Percentiles rank a stretch among this genome's conserved stretches.
Conservation (phyloP, 176 grass and related monocot species). For the Avena insularis region DNA sequence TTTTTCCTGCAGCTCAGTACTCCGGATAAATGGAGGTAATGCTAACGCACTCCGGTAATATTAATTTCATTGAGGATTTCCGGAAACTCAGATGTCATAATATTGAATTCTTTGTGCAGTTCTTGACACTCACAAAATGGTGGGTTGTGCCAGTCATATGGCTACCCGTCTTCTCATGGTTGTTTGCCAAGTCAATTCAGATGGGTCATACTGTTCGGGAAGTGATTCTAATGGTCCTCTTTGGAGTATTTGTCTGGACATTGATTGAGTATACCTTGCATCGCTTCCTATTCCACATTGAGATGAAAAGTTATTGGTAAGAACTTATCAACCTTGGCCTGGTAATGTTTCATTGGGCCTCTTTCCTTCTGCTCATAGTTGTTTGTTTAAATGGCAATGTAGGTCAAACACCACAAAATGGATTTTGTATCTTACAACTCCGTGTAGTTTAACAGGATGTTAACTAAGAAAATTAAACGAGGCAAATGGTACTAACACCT, state of each 20-base stretch:
- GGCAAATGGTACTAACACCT: background rate
- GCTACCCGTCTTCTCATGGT: constrained; percentile 82
- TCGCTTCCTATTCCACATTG: constrained; percentile 88
- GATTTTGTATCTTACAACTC: too few species aligned
- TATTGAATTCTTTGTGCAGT: constrained; percentile 42
- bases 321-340: constrained; percentile 2
- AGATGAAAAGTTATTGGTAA: constrained; percentile 79
- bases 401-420: constrained; percentile 67
- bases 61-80: background rate
- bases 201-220: constrained; percentile 69
- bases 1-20: too few species aligned
- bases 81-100: background rate
- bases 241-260: constrained; percentile 91
- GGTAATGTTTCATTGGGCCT: too few species aligned
- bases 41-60: background rate
- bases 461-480: background rate
- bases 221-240: constrained; percentile 52
- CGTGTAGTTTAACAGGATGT: too few species aligned
- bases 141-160: constrained; percentile 86
- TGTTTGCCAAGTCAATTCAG: constrained; percentile 53
- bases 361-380: constrained; percentile 5
- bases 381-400: constrained; percentile 24
- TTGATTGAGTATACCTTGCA: constrained; percentile 86
- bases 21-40: constrained; percentile 53
- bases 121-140: constrained; percentile 89